These are phyloP conservation scores for Fusarium hainanense DNA, from an alignment of 2,329 filamentous ascomycete species.

Conservation along the genomic window DNA sequence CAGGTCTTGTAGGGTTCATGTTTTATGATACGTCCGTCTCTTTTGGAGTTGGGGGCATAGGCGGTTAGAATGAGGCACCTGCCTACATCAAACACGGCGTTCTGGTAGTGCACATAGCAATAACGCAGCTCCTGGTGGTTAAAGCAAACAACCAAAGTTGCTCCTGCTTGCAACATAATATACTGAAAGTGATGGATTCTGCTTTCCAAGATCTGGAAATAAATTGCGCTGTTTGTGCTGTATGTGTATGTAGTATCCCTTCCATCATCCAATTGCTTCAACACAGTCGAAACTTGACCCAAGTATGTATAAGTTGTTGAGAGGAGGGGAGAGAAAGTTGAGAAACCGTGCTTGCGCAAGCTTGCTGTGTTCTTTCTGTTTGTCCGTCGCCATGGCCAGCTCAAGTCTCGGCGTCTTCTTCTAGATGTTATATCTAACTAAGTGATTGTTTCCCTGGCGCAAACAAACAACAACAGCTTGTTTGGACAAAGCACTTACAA, in stretches of 20 bases:
- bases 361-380: too few species aligned
- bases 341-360: neutral
- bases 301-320: neutral
- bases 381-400: neutral
- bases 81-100: conserved; percentile 17
- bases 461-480: neutral
- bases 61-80: neutral
- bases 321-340: neutral
- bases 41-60: neutral
- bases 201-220: neutral
- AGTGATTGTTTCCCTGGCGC: neutral
- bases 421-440: neutral
- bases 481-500: neutral
- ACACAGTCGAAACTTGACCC: neutral
- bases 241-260: neutral
- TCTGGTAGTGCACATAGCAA: conserved; percentile 9
- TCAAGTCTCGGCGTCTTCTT: neutral
- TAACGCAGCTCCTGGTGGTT: neutral
- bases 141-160: neutral
- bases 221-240: neutral
- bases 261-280: neutral
- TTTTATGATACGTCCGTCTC: neutral
- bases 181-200: neutral
- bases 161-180: neutral
- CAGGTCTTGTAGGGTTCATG: neutral